Evolutionary conservation across 192 early-diverging fungal genomes (phyloP), one percentile per base, ranked within the genome.

Genomic region (Mortierella antarctica): DNA sequence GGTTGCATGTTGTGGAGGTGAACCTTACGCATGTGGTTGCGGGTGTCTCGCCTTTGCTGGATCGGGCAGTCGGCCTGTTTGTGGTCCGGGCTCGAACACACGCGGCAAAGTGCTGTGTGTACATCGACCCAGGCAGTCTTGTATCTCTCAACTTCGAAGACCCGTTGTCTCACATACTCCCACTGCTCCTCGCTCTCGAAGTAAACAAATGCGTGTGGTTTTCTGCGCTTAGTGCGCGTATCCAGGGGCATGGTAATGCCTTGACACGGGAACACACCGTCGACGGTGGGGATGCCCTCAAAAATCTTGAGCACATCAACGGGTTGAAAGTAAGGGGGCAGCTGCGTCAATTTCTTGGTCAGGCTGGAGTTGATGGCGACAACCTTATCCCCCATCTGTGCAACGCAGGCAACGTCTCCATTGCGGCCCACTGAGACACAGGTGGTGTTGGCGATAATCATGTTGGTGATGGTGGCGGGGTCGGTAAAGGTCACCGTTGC

Each of bases 191-290:
- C 14, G 63, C 17, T 54, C 6, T 23, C 7, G 52, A 65, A 65
- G n/a, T 42, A 54, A 17, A 65, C 39, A 20, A 54, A 65, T 21
- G 63, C 63, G 50, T 65, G 50, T 42, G 49, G 63, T 18, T 31
- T 5, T 6, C 63, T 18, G 15, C 63, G 49, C 17, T 65, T 52
- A 13, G 52, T 52, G 21, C 5, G 1, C 3, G 50, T 7, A 39
- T 54, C 17, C 12, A 65, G 23, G 6, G 63, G 63, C 63, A 65
- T 65, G 42, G 63, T 18, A n/a, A 65, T 20, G 3, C 20, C 7
- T 49, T 65, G 21, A 1, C 21, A 31, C 4, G 47, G 23, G 15
- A 2, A 3, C 15, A n/a, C 58, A 2, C 31, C 47, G 41, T 60
- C 18, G 23, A 13, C 41, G 13, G 42, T 15, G 1, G 40, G 40